These are phyloP conservation scores for Polyplosphaeria fusca DNA, from an alignment of 495 filamentous ascomycete species.

Conservation along the genomic window DNA sequence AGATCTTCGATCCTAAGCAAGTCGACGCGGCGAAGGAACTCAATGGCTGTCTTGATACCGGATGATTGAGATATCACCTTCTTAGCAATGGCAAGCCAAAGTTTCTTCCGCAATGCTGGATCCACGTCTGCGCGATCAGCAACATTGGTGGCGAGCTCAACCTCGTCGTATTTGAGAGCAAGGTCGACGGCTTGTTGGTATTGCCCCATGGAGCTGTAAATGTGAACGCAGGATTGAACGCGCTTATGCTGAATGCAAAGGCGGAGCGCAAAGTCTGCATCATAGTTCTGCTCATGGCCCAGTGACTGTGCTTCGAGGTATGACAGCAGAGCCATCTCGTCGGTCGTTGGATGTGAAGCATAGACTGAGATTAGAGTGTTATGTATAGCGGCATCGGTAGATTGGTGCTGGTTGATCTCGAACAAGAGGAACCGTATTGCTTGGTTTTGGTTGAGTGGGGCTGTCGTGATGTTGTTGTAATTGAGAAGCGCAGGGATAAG, in stretches of 20 bases:
- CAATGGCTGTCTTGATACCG: constrained; percentile 91
- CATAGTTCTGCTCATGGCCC: constrained; percentile 65
- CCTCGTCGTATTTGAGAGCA: constrained; percentile 79
- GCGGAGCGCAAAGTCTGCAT: constrained; percentile 94
- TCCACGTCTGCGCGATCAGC: constrained; percentile 82
- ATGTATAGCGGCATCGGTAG: constrained; percentile 85
- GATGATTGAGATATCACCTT: constrained; percentile 82
- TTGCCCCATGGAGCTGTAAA: constrained; percentile 92
- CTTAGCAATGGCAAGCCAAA: constrained; percentile 91
- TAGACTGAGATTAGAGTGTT: constrained; percentile 97
- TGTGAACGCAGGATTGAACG: constrained; percentile 89
- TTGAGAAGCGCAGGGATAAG: constrained; percentile 90
- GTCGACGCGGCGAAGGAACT: constrained; percentile 88
- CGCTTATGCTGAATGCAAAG: constrained; percentile 91
- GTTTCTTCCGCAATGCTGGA: constrained; percentile 77
- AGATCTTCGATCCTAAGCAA: constrained; percentile 92
- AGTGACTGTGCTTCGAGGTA: constrained; percentile 78
- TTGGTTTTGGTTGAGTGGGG: constrained; percentile 71
- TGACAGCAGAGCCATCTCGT: constrained; percentile 77
- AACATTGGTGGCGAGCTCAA: constrained; percentile 82
- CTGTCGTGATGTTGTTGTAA: constrained; percentile 74
- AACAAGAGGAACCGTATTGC: constrained; percentile 91
- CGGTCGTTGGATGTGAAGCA: constrained; percentile 75
- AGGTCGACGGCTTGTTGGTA: constrained; percentile 90
- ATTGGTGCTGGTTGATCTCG: constrained; percentile 82